Base-by-base conservation (phyloP, 768 basidiomycete species). In the Coprinellus aureogranulatus region DNA sequence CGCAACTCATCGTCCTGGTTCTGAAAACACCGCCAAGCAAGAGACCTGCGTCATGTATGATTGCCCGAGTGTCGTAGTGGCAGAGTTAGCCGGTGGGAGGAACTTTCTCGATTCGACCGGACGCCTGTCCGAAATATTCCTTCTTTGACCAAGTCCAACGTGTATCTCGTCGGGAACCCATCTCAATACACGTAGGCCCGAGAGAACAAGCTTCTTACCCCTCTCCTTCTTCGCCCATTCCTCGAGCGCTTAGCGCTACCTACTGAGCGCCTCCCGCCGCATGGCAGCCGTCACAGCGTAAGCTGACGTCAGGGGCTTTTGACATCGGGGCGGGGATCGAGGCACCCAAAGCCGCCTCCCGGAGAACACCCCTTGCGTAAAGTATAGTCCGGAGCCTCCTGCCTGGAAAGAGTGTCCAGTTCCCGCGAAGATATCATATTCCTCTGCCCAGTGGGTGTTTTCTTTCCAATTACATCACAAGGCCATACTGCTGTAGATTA, bases 381-480 rank as follows among this genome's bases (percentile, higher is more conserved):
- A 34, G 31, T 37, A 37, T 52, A 16, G 31, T n/a, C 50, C 31
- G 50, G 31, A 34, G 30, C 16, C 28, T 31, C 10, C 11, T 39
- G 34, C 14, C 34, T 34, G 34, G 34, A 34, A 34, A 37, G 50
- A 34, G 42, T 5, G 5, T 30, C n/a, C 8, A 9, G 23, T 52
- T 20, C 50, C 50, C 23, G 48, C 34, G 48, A 50, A 50, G 22
- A 25, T 39, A 52, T 31, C 48, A 18, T 30, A 22, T 26, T 34
- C 20, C 23, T 14, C 50, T 23, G 18, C 27, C 39, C n/a, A 31
- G 50, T 52, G 31, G 12, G 20, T 37, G 25, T 46, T 22, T 52
- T 34, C 31, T 39, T 37, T 30, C 50, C 50, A 30, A 52, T 34
- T 52, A 31, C 14, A 52, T 23, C 50, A 52, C 25, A 52, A 52